Base-by-base conservation (phyloP, 805 yeast genomes). In the Candida schatavii region DNA sequence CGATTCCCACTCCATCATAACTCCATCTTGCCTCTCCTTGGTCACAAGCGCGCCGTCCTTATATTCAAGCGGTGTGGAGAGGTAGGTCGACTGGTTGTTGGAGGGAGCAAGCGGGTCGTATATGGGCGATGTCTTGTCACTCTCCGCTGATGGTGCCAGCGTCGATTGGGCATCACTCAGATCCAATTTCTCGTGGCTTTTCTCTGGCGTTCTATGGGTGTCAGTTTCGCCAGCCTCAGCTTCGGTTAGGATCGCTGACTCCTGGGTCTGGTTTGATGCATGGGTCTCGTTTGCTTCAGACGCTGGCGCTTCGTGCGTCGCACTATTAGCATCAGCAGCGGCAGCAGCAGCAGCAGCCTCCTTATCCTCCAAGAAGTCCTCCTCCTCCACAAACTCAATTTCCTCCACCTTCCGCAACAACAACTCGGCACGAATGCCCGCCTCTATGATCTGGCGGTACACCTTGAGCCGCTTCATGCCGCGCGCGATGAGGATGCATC, bases 1-100 rank as follows among this genome's bases (percentile, higher is more conserved):
- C 3, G 80, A 74, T 59, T 90, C 98, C 98, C 98, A 90, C 51
- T 84, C 85, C 98, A 90, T 90, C 98, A 90, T 90, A 2, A 90
- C 97, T 14, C 97, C 98, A 54, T 90, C 97, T 36, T 76, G 71
- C 39, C 83, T 68, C 19, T 79, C 83, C 45, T 78, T 72, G 1
- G 97, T 91, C 20, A 88, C 68, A 20, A 90, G 68, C 0, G 93
- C 82, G 40, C 72, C 76, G 45, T 82, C 83, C 31, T 68, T 74
- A 57, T 87, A 90, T 50, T 79, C 81, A 20, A 90, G 66, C 53
- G 82, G 72, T 3, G 90, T 77, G 10, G 74, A 64, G 33, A 90
- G 68, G 54, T 82, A 90, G 0, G 85, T 74, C 2, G 69, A 59
- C 46, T 85, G 89, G 45, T 80, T 72, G 39, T 74, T 77, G 1